Base-by-base conservation (phyloP, 352 stramenopile genomes). In the Phytophthora capsici region DNA sequence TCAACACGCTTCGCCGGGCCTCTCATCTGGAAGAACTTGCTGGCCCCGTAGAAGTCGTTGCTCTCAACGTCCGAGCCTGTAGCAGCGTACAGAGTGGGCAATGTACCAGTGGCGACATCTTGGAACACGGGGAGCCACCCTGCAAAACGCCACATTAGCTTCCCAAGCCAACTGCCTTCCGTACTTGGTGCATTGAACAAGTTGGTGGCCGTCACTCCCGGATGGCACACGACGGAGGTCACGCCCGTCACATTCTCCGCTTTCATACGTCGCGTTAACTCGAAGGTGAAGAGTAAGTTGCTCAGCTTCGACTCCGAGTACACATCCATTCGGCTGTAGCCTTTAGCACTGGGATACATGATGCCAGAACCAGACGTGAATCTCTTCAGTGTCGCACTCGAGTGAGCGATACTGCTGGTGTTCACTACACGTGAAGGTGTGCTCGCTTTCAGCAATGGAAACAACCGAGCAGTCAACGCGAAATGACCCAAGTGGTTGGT, bases 211-310 rank as follows among this genome's bases (percentile, higher is more conserved):
- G 62, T 62, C n/a, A 80, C 44, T 1, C 82, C 80, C 0, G 82
- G 82, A 37, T 89, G 80, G 2, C 43, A 64, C 0, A 62, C 69
- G 6, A 76, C 64, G 1, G 64, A 47, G 2, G 46, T 63, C 19
- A 87, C 75, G 0, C 50, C 56, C 17, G 22, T 17, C 26, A 77
- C 47, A 5, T 63, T 59, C 1, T 53, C 22, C 0, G 48, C 57
- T 2, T 63, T 32, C 3, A 88, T 17, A 7, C 76, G 75, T 6
- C 75, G 69, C 6, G 71, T 20, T 13, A 87, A 72, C 55, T 89
- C 74, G 2, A 64, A 47, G 12, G 78, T 80, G 59, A 88, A 88
- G 6, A 91, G 53, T 9, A 88, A 16, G 59, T 88, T 89, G 41
- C 49, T 69, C 6, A 89, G 44, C 66, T 91, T 91, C 2, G 77